Evolutionary conservation across 306 rosid species (phyloP), one percentile per base, ranked within the genome.

Genomic region (Canavalia ensiformis): DNA sequence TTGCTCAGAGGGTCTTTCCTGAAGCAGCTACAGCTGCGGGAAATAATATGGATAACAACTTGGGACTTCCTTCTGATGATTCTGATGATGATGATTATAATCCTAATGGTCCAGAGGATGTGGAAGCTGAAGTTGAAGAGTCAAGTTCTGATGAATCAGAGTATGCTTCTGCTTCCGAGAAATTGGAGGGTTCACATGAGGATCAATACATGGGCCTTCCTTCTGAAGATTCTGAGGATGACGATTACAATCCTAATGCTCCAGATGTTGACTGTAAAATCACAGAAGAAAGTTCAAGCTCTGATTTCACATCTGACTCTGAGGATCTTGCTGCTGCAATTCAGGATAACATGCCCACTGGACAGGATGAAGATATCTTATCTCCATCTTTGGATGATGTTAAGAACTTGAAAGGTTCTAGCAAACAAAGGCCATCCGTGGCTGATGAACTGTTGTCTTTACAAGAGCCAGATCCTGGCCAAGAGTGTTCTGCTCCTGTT

Each of bases 221-320:
- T 77, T 96, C 97, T 75, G 98, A 93, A 37, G 97, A 92, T 75
- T 96, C 99, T 25, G 98, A 90, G 75, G 99, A 96, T 82, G 86
- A 89, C 72, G 92, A 93, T 78, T 96, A 12, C 82, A 84, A 93
- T 79, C 99, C 99, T 34, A 34, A 76, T 77, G 90, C 87, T 82
- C 84, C 82, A 75, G 93, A 81, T 58, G 52, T 41, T 63, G 87
- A 69, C 41, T 84, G 33, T 44, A 84, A 72, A 71, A 87, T 51
- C 29, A 64, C 76, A 37, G 82, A 84, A 76, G 90, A 85, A 87
- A 90, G 92, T 84, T 96, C 97, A 70, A 90, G 92, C 83, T 96
- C 98, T 81, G 98, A 96, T 83, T 93, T 93, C 83, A 87, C 97
- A 0, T 96, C 99, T 28, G 99, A 93, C 81, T 90, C 97, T 8